Evolutionary conservation across 805 yeast genomes (phyloP).

Genomic region (Komagataella kurtzmanii): DNA sequence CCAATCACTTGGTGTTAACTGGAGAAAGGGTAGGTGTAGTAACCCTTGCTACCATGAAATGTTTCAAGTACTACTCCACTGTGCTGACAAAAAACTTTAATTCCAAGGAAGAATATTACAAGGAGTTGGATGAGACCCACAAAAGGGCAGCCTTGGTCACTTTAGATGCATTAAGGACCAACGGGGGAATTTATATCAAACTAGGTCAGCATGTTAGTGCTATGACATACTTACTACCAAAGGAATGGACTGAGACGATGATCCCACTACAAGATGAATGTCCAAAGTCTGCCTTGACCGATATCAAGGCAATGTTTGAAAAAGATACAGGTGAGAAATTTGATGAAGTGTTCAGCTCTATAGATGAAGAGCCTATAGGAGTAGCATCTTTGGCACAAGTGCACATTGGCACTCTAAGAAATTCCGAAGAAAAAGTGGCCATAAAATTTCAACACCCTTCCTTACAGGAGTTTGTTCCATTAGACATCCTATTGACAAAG

Average conservation of each 20-base stretch:
- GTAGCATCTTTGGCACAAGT: constrained; percentile 96
- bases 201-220: constrained; percentile 93
- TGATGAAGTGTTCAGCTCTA: constrained; percentile 50
- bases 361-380: constrained; percentile 72
- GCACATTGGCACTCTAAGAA: constrained; percentile 55
- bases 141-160: constrained; percentile 67
- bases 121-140: constrained; percentile 57
- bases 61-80: constrained; percentile 58
- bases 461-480: constrained; percentile 74
- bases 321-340: constrained; percentile 51
- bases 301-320: constrained; percentile 52
- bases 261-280: constrained; percentile 84
- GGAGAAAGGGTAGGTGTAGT: constrained; percentile 48
- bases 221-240: constrained; percentile 79
- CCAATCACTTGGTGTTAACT: constrained; percentile 16
- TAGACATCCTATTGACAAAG: constrained; percentile 71
- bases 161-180: constrained; percentile 60
- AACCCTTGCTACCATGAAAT: constrained; percentile 52
- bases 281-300: constrained; percentile 64
- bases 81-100: constrained; percentile 33
- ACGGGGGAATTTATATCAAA: constrained; percentile 90
- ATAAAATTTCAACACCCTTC: constrained; percentile 93
- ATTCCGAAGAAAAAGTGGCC: constrained; percentile 64
- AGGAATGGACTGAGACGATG: constrained; percentile 94
- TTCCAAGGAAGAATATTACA: constrained; percentile 28